Conservation (phyloP, 2,329 filamentous ascomycete genomes). For the Cladosporium sp. region DNA sequence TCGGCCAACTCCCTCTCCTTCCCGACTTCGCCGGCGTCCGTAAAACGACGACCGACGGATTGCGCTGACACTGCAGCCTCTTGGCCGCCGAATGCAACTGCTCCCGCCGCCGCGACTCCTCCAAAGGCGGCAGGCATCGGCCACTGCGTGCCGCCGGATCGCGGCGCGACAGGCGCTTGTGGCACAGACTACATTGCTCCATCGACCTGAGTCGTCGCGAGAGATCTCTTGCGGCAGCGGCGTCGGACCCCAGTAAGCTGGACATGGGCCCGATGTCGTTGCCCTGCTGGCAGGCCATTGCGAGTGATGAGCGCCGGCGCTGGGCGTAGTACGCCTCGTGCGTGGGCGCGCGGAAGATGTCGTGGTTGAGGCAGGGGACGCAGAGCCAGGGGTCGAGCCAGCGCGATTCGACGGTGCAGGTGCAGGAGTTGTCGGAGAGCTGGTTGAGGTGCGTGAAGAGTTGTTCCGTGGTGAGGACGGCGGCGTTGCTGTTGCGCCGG, state of each 20-base stretch:
- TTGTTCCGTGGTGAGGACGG: conserved; percentile 7
- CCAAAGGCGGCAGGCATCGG: conserved; percentile 4
- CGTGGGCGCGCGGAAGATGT: conserved; percentile 10
- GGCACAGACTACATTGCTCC: conserved; percentile 10
- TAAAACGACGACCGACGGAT: neutral
- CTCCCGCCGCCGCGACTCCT: conserved; percentile 1
- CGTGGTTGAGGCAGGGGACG: conserved; percentile 10
- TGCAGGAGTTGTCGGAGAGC: neutral
- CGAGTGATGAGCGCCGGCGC: neutral
- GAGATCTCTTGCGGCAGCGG: neutral
- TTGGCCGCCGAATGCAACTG: neutral
- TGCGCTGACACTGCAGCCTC: neutral
- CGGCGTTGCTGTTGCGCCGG: neutral
- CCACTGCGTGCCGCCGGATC: conserved; percentile 7
- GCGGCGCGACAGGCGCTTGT: neutral
- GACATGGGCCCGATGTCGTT: conserved; percentile 8
- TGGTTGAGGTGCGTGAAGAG: conserved; percentile 9
- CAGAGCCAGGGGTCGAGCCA: conserved; percentile 12
- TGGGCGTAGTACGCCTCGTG: conserved; percentile 9
- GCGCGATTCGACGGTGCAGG: conserved; percentile 10
- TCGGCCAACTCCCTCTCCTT: conserved; percentile 8
- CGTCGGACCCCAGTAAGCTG: neutral
- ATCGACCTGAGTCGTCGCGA: conserved; percentile 1
- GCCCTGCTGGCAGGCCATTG: conserved; percentile 4
- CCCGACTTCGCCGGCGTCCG: neutral